These are phyloP conservation scores for Collariella sp. DNA, from an alignment of 495 filamentous ascomycete genomes.

Conservation along the genomic window DNA sequence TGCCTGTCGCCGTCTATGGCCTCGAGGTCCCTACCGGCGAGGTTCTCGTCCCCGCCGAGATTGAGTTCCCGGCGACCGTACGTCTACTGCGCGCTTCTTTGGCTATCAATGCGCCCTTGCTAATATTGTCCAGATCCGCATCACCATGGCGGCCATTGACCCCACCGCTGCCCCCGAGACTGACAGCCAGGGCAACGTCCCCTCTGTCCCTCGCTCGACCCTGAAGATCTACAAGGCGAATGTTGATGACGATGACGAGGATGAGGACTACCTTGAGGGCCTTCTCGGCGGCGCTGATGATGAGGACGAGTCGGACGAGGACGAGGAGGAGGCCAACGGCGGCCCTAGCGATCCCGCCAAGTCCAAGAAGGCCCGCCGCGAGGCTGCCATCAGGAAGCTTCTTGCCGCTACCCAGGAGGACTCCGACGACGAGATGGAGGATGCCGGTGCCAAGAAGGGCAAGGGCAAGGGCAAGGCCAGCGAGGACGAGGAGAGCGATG, in stretches of 20 bases:
- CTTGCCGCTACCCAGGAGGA: conserved; percentile 54
- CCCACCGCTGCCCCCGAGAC: conserved; percentile 66
- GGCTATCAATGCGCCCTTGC: neutral
- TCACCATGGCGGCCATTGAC: conserved; percentile 98
- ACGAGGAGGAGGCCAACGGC: conserved; percentile 69
- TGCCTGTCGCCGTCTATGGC: conserved; percentile 81
- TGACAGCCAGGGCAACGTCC: conserved; percentile 52
- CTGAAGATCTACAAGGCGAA: conserved; percentile 76
- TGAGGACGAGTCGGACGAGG: conserved; percentile 49
- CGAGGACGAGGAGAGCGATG: conserved; percentile 41
- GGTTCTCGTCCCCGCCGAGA: conserved; percentile 61
- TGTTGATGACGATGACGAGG: conserved; percentile 44
- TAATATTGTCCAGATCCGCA: conserved; percentile 60
- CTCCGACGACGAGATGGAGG: conserved; percentile 50
- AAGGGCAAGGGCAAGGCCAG: conserved; percentile 76
- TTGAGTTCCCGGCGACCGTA: conserved; percentile 74
- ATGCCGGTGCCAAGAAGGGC: conserved; percentile 58
- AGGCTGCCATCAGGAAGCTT: conserved; percentile 62
- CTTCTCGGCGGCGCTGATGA: conserved; percentile 51
- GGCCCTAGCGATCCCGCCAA: conserved; percentile 85
- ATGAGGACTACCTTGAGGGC: conserved; percentile 50
- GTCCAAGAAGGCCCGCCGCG: conserved; percentile 69
- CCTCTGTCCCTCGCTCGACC: conserved; percentile 63
- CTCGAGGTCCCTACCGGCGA: conserved; percentile 77
- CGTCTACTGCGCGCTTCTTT: conserved; percentile 32